Evolutionary conservation across 2,329 filamentous ascomycete genomes (phyloP), one percentile per base, ranked within the genome.

Genomic region (Bipolaris cookei): DNA sequence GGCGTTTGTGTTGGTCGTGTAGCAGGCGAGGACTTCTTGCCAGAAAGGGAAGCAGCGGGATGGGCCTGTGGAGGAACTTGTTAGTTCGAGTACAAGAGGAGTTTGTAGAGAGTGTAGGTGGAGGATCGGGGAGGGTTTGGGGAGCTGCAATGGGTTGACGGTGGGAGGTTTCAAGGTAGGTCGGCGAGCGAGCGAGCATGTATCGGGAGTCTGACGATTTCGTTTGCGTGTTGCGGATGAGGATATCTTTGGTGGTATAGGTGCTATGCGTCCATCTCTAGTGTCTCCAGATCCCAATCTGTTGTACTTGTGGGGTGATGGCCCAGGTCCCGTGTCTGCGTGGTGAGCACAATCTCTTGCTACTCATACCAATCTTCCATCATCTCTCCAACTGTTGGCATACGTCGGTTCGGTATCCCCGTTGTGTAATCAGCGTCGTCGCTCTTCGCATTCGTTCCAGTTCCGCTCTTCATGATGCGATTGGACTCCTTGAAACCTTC

Each of bases 11-110:
- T 98, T 98, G 76, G 97, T 88, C 60, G 97, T 92, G 79, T 99
- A 99, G 87, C 95, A 99, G 72, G 92, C 92, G 77, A 99, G 90
- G 66, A 98, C 88, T 81, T 99, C 95, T 82, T 99, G 95, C 95
- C 95, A 99, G 87, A 97, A 99, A 76, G 93, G 91, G 83, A 97
- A 98, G 88, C 95, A 99, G 79, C 94, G 91, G 71, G 83, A 85
- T 66, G 85, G 85, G 72, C 87, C 87, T 89, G 71, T 18, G 6
- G 8, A 10, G 28, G 2, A 0, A 11, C 25, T 38, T 30, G 38
- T 54, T 45, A 58, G 55, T 35, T 7, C 16, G 3, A 3, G n/a
- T 1, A 3, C 20, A 14, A n/a, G 6, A 6, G 6, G 2, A 1
- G 8, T 2, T 7, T 23, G 16, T 13, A 10, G 14, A 4, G 6